Evolutionary conservation across 2,329 filamentous ascomycete genomes (phyloP).

Genomic region (Zymoseptoria ardabiliae): DNA sequence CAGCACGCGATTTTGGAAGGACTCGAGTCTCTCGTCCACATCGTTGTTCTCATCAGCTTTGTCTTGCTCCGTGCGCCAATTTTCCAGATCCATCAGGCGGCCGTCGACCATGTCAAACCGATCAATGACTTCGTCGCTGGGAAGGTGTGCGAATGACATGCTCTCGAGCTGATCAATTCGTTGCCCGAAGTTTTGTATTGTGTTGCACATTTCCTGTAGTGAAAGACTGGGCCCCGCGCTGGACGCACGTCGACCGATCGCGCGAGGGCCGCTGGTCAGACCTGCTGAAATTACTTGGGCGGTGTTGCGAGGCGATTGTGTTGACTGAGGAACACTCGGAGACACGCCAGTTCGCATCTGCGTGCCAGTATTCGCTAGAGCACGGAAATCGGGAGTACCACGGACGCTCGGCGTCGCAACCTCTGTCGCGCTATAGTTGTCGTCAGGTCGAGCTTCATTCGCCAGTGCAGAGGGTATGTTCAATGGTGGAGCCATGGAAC

Average conservation of each 20-base stretch:
- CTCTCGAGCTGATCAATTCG: constrained; percentile 64
- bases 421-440: constrained; percentile 42
- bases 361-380: background rate
- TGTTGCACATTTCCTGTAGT: constrained; percentile 45
- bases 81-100: constrained; percentile 62
- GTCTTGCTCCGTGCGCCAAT: constrained; percentile 32
- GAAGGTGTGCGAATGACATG: constrained; percentile 57
- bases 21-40: constrained; percentile 26
- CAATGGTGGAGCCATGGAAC: constrained; percentile 25
- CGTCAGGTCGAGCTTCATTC: constrained; percentile 17
- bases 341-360: background rate
- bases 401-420: constrained; percentile 40
- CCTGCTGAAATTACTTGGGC: background rate
- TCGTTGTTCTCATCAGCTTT: constrained; percentile 28
- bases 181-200: constrained; percentile 43
- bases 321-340: background rate
- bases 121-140: constrained; percentile 63
- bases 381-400: constrained; percentile 34
- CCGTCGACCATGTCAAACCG: constrained; percentile 60
- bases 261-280: background rate
- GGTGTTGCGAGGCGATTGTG: background rate
- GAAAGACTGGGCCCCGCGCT: constrained; percentile 15
- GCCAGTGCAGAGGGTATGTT: constrained; percentile 17
- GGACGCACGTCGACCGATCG: constrained; percentile 4
- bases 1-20: constrained; percentile 54